Percentiles rank a stretch among this genome's conserved stretches.
Evolutionary conservation across 2,329 filamentous ascomycete species (phyloP).

Genomic region (Cladophialophora exuberans): DNA sequence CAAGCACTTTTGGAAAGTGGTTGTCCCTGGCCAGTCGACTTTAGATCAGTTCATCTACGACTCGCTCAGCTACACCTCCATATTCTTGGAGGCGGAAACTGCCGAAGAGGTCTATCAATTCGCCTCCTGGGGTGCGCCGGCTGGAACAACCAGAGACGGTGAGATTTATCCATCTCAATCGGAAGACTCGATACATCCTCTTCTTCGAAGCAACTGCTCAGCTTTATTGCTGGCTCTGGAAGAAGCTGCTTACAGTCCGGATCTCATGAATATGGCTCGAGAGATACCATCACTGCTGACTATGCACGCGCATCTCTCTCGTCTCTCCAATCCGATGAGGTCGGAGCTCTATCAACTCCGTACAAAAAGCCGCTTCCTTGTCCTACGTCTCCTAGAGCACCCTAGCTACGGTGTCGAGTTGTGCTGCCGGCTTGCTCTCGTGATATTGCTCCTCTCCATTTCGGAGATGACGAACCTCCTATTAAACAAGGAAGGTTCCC

Average conservation of each 20-base stretch:
- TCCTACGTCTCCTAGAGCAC: slow-evolving; percentile 5
- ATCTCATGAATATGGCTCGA: slow-evolving; percentile 7
- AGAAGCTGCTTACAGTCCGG: slow-evolving; percentile 5
- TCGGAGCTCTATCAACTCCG: slow-evolving; percentile 6
- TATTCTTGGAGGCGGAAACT: slow-evolving; percentile 12
- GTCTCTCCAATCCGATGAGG: neutral
- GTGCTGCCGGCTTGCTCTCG: slow-evolving; percentile 15
- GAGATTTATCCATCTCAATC: too few species aligned
- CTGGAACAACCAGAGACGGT: too few species aligned
- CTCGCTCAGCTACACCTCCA: slow-evolving; percentile 14
- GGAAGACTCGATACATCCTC: neutral
- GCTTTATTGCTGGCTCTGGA: slow-evolving; percentile 5
- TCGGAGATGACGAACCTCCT: neutral
- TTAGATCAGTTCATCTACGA: slow-evolving; percentile 18
- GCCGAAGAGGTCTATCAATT: neutral
- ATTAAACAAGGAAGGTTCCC: neutral
- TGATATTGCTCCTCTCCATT: slow-evolving; percentile 11
- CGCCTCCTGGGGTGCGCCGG: neutral
- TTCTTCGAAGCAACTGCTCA: slow-evolving; percentile 5
- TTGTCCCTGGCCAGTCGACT: slow-evolving; percentile 7
- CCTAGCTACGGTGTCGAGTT: slow-evolving; percentile 23
- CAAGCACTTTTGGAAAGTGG: slow-evolving; percentile 19
- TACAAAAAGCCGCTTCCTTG: slow-evolving; percentile 8
- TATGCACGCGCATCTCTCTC: neutral
- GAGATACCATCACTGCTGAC: slow-evolving; percentile 3